These are phyloP conservation scores for Leccinum subrobustum DNA, from an alignment of 1,284 basidiomycete genomes.

Conservation along the genomic window DNA sequence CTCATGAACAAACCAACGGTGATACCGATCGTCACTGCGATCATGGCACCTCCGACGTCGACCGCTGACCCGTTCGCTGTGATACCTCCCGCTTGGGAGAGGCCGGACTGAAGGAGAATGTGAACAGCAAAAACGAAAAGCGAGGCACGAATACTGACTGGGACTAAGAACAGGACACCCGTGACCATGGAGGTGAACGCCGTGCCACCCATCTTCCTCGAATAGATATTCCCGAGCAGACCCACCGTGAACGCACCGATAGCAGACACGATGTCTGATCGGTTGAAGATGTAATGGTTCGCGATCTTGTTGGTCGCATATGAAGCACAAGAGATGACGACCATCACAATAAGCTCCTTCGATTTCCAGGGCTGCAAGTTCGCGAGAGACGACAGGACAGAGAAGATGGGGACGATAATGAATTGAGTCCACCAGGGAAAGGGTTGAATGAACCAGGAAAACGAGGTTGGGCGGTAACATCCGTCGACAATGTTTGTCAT, in stretches of 20 bases:
- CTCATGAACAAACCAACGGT: slow-evolving; percentile 90
- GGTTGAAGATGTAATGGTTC: slow-evolving; percentile 84
- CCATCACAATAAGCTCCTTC: slow-evolving; percentile 78
- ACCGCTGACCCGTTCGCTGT: slow-evolving; percentile 68
- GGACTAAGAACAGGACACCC: slow-evolving; percentile 82
- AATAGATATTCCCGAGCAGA: slow-evolving; percentile 81
- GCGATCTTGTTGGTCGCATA: slow-evolving; percentile 78
- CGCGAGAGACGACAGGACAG: slow-evolving; percentile 67
- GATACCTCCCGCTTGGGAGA: slow-evolving; percentile 83
- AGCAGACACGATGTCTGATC: slow-evolving; percentile 81
- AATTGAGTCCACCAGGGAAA: slow-evolving; percentile 78
- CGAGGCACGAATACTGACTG: slow-evolving; percentile 46
- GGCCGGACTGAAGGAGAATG: slow-evolving; percentile 60
- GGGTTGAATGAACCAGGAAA: slow-evolving; percentile 77
- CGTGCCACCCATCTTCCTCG: slow-evolving; percentile 82
- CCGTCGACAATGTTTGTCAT: slow-evolving; percentile 54
- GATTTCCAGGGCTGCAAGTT: slow-evolving; percentile 76
- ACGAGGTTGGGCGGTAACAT: slow-evolving; percentile 64
- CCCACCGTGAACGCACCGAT: slow-evolving; percentile 86
- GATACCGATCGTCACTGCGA: slow-evolving; percentile 86
- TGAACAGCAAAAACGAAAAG: neutral
- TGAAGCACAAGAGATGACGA: slow-evolving; percentile 78
- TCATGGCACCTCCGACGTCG: slow-evolving; percentile 81
- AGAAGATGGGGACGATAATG: slow-evolving; percentile 82
- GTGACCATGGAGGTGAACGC: slow-evolving; percentile 90